Conservation (phyloP, 1,139 yeast genomes). For the Nematodospora anomalae region DNA sequence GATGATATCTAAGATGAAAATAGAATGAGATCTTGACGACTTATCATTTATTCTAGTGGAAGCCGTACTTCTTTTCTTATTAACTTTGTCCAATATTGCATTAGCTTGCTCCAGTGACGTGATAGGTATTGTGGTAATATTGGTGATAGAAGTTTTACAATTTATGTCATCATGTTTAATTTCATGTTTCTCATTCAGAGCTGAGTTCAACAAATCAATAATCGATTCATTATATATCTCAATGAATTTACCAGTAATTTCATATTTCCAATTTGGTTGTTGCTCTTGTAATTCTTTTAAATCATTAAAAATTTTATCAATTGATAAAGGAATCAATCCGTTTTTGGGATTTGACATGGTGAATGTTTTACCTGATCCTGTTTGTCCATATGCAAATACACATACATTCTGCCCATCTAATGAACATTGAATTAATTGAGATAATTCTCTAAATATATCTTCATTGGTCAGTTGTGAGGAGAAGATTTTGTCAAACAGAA, state of each 20-base stretch:
- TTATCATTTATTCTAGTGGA: slow-evolving; percentile 79
- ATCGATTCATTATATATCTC: slow-evolving; percentile 88
- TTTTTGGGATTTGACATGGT: slow-evolving; percentile 76
- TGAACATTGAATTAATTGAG: slow-evolving; percentile 85
- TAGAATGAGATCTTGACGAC: slow-evolving; percentile 70
- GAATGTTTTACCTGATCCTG: slow-evolving; percentile 93
- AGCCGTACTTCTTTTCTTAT: slow-evolving; percentile 71
- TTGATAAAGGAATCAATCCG: slow-evolving; percentile 84
- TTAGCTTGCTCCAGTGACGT: slow-evolving; percentile 52
- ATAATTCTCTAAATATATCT: slow-evolving; percentile 77
- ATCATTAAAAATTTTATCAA: slow-evolving; percentile 68
- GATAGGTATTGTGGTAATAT: slow-evolving; percentile 53
- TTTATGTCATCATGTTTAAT: slow-evolving; percentile 67
- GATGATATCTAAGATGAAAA: slow-evolving; percentile 62
- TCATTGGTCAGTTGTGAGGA: slow-evolving; percentile 51
- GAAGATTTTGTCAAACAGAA: slow-evolving; percentile 81
- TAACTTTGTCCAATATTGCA: slow-evolving; percentile 53
- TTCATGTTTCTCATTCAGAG: slow-evolving; percentile 49
- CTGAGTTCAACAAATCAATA: slow-evolving; percentile 57
- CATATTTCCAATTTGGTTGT: slow-evolving; percentile 65
- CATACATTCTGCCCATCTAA: slow-evolving; percentile 91
- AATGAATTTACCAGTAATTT: slow-evolving; percentile 71
- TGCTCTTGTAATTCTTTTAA: slow-evolving; percentile 47
- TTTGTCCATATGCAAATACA: slow-evolving; percentile 96
- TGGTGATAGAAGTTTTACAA: slow-evolving; percentile 59